Percentiles rank a stretch among this genome's conserved stretches.
Evolutionary conservation across 768 basidiomycete species (phyloP).

Genomic region (Gloeostereum incarnatum): DNA sequence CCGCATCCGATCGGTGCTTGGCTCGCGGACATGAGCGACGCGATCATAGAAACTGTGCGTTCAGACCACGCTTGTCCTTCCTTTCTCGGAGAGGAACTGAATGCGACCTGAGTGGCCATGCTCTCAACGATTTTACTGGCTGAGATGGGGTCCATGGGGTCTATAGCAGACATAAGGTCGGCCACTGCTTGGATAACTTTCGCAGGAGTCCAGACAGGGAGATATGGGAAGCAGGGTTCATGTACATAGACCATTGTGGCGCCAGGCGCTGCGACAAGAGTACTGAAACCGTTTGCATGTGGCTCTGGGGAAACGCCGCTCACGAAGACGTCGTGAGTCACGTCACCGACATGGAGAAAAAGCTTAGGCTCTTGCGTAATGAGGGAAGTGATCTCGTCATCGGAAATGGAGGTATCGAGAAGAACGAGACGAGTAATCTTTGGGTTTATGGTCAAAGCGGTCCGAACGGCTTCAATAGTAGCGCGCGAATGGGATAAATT

Average conservation of each 20-base stretch:
- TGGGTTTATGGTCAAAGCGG: constrained; percentile 12
- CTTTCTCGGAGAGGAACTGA: too few species aligned
- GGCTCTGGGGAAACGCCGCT: constrained; percentile 1
- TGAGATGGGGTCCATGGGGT: too few species aligned
- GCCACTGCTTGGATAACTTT: constrained; percentile 15
- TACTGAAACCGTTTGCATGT: constrained; percentile 14
- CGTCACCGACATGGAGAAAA: constrained; percentile 16
- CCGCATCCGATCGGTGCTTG: too few species aligned
- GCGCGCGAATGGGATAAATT: constrained; percentile 19
- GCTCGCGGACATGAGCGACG: too few species aligned
- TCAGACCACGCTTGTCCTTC: too few species aligned
- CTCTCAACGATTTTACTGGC: too few species aligned
- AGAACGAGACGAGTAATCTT: constrained; percentile 16
- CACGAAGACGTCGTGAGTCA: constrained; percentile 19
- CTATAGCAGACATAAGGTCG: constrained; percentile 3
- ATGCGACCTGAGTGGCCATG: too few species aligned
- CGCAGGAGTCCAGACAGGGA: constrained; percentile 19
- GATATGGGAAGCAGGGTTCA: too few species aligned
- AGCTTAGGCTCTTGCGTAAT: constrained; percentile 14
- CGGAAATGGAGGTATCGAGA: constrained; percentile 14
- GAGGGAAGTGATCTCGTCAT: constrained; percentile 13
- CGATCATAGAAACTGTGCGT: too few species aligned
- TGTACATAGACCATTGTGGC: too few species aligned
- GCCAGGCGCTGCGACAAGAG: constrained; percentile 1
- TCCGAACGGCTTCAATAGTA: constrained; percentile 13